Percentiles rank a stretch among this genome's conserved stretches.
phyloP scores from a whole-genome alignment of 306 rosid genomes.

The Astragalus membranaceus region DNA sequence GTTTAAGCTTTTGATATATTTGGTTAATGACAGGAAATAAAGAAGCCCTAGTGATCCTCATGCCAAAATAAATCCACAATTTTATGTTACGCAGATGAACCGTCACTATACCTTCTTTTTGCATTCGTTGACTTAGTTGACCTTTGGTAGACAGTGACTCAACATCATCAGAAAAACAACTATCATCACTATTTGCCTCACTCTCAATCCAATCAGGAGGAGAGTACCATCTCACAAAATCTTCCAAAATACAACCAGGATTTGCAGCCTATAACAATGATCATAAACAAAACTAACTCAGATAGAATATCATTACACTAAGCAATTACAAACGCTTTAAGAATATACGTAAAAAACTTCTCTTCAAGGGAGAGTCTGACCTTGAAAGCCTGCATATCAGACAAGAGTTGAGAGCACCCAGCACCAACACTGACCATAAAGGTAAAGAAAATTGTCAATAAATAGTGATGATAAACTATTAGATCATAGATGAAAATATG shows the following conservation, averaged over 20 bases:
- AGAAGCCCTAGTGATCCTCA: too few relatives aligned
- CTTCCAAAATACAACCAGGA: constrained; percentile 98
- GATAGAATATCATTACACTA: neutral
- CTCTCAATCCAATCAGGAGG: constrained; percentile 95
- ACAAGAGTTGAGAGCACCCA: constrained; percentile 97
- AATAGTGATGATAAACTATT: neutral
- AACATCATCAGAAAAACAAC: constrained; percentile 29
- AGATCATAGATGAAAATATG: constrained; percentile 11
- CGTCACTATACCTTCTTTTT: constrained; percentile 65
- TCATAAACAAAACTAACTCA: constrained; percentile 22
- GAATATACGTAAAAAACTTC: constrained; percentile 18
- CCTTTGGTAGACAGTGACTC: constrained; percentile 54
- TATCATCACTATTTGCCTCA: constrained; percentile 40
- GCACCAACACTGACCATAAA: constrained; percentile 84
- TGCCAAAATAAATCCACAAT: too few relatives aligned
- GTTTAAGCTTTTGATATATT: too few relatives aligned
- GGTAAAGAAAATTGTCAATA: constrained; percentile 33
- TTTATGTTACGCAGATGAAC: too few relatives aligned
- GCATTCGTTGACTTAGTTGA: constrained; percentile 85
- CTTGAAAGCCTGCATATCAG: constrained; percentile 99
- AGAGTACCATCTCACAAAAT: constrained; percentile 98
- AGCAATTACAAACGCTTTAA: constrained; percentile 19
- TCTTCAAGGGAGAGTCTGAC: constrained; percentile 34
- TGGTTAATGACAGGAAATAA: too few relatives aligned
- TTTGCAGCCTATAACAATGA: constrained; percentile 77